Evolutionary conservation across 768 basidiomycete genomes (phyloP).

Genomic region (Leccinum longicurvipes): DNA sequence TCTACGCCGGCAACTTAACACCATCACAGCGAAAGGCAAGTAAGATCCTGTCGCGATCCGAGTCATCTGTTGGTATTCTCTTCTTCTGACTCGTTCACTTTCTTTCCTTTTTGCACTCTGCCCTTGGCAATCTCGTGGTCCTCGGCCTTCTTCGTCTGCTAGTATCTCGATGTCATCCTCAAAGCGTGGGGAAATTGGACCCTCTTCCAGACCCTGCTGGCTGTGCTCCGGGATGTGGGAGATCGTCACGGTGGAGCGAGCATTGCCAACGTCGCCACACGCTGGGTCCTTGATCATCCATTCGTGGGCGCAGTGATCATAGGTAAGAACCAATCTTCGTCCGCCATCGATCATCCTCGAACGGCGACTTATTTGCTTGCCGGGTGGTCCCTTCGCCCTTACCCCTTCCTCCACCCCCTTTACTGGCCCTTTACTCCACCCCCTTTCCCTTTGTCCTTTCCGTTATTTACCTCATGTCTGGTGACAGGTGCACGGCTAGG

Average conservation of each 20-base stretch:
- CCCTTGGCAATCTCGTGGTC: not conserved
- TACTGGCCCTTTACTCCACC: no score
- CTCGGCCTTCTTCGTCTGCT: not conserved
- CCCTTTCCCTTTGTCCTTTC: not conserved
- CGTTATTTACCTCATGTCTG: not conserved
- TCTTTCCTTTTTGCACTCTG: not conserved
- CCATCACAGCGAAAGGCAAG: slow-evolving; percentile 81
- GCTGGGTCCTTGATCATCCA: slow-evolving; percentile 78
- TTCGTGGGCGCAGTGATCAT: slow-evolving; percentile 80
- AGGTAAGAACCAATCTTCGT: slow-evolving; percentile 39
- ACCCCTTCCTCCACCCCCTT: slow-evolving; percentile 24
- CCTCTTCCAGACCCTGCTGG: slow-evolving; percentile 67
- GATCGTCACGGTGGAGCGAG: slow-evolving; percentile 62
- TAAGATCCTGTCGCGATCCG: not conserved
- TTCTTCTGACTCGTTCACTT: not conserved
- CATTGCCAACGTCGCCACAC: slow-evolving; percentile 75
- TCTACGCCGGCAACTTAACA: slow-evolving; percentile 63
- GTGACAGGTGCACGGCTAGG: slow-evolving; percentile 61
- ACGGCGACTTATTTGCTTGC: not conserved
- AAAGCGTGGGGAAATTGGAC: slow-evolving; percentile 77
- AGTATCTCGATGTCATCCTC: slow-evolving; percentile 85
- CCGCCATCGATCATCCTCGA: slow-evolving; percentile 2
- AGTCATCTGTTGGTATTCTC: not conserved
- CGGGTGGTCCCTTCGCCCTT: not conserved
- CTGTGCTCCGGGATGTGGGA: slow-evolving; percentile 58